Percentiles rank a stretch among this genome's conserved stretches.
Evolutionary conservation across 176 grass and related monocot species (phyloP).

Genomic region (Canna indica): DNA sequence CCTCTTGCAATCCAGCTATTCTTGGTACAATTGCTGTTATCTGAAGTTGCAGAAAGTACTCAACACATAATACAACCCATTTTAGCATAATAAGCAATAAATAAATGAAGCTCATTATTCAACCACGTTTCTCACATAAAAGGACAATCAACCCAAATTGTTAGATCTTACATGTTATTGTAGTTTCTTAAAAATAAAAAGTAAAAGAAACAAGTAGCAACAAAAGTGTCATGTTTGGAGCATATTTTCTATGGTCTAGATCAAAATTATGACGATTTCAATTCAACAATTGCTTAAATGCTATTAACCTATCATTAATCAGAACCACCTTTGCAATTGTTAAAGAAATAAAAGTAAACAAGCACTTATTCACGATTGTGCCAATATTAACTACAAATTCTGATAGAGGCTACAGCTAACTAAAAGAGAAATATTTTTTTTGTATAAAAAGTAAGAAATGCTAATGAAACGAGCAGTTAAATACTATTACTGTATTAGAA

Average conservation of each 20-base stretch:
- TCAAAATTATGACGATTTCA: too few relatives aligned
- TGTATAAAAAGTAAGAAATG: too few relatives aligned
- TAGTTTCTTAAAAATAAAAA: neutral
- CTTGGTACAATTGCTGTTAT: conserved; percentile 83
- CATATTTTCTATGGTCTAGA: neutral
- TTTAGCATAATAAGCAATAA: conserved; percentile 6
- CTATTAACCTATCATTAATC: neutral
- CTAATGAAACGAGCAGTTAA: too few relatives aligned
- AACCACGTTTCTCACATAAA: neutral
- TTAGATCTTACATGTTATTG: neutral
- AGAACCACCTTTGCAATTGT: neutral
- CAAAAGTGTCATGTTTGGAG: neutral
- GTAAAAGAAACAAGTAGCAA: neutral
- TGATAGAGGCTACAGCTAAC: too few relatives aligned
- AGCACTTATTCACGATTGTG: neutral
- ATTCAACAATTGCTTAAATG: neutral
- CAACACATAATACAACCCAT: conserved; percentile 7
- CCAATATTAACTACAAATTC: too few relatives aligned
- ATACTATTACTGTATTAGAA: too few relatives aligned
- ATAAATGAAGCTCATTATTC: neutral
- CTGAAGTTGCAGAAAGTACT: conserved; percentile 40
- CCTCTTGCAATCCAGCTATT: conserved; percentile 80
- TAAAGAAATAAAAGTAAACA: neutral
- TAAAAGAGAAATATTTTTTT: too few relatives aligned
- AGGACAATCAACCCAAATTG: neutral